Conservation (phyloP, 176 grass and related monocot genomes). For the Carex myosuroides region DNA sequence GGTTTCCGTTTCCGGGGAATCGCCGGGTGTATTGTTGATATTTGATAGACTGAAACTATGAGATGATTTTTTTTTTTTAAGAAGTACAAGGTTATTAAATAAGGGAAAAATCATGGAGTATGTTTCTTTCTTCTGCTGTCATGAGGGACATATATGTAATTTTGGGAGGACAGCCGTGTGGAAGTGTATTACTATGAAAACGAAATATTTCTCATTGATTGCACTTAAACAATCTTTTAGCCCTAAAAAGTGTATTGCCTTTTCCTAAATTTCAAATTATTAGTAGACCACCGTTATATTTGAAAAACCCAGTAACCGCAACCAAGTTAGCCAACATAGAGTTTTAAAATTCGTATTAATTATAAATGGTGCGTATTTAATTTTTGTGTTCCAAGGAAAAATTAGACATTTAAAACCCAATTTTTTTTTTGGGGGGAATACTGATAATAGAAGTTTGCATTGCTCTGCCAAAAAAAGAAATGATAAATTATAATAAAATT, state of each 20-base stretch:
- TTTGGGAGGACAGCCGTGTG: not conserved
- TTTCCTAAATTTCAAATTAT: not conserved
- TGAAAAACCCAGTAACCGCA: not conserved
- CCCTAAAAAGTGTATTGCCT: not conserved
- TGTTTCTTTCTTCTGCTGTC: not conserved
- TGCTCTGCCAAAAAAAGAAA: not conserved
- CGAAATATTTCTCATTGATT: not conserved
- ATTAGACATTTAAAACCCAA: not conserved
- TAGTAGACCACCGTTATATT: not conserved
- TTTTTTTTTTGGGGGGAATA: not conserved
- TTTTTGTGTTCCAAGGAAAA: not conserved
- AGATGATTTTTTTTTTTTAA: not conserved
- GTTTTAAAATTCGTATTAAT: not conserved
- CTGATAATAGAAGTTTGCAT: not conserved
- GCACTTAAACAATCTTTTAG: not conserved
- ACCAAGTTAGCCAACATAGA: not conserved
- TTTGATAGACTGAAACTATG: constrained; percentile 20
- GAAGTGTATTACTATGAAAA: constrained; percentile 9
- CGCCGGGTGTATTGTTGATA: constrained; percentile 46
- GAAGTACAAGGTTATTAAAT: not conserved
- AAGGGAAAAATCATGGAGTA: too few species aligned
- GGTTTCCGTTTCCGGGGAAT: constrained; percentile 44
- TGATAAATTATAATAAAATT: not conserved
- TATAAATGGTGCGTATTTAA: not conserved
- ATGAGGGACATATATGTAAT: not conserved